Conservation (phyloP, 1,284 basidiomycete species). For the Albatrellus sp. region DNA sequence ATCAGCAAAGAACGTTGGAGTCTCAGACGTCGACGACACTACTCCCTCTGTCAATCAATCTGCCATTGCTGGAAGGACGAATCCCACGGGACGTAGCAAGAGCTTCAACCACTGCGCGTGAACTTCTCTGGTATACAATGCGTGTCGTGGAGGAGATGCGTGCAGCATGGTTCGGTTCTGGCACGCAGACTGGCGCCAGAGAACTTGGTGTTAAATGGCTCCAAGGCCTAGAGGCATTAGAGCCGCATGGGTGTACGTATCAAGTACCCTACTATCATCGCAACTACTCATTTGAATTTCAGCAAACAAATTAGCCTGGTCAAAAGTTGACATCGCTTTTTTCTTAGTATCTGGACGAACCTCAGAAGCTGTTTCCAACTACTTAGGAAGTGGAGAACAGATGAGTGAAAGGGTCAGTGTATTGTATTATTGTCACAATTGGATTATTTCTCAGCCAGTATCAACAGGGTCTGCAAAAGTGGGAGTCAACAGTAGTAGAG, state of each 20-base stretch:
- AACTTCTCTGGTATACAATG: slow-evolving; percentile 57
- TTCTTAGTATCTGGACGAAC: slow-evolving; percentile 58
- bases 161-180: slow-evolving; percentile 57
- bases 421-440: slow-evolving; percentile 3
- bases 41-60: slow-evolving; percentile 32
- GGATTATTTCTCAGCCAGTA: slow-evolving; percentile 9
- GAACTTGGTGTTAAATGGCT: slow-evolving; percentile 67
- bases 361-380: slow-evolving; percentile 57
- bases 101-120: slow-evolving; percentile 56
- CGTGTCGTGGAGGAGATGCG: slow-evolving; percentile 62
- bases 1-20: slow-evolving; percentile 17
- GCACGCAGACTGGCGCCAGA: slow-evolving; percentile 49
- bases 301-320: slow-evolving; percentile 43
- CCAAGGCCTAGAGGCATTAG: slow-evolving; percentile 44
- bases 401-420: slow-evolving; percentile 63
- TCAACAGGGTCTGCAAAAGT: slow-evolving; percentile 58
- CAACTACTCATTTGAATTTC: neutral
- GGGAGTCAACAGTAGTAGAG: slow-evolving; percentile 63
- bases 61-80: slow-evolving; percentile 46
- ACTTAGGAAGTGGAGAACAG: slow-evolving; percentile 63
- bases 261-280: neutral
- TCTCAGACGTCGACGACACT: slow-evolving; percentile 17
- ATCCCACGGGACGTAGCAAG: slow-evolving; percentile 55
- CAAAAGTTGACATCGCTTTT: slow-evolving; percentile 59
- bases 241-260: slow-evolving; percentile 25